These are phyloP conservation scores for Fusarium sp. DNA, from an alignment of 2,329 filamentous ascomycete species.

Conservation along the genomic window DNA sequence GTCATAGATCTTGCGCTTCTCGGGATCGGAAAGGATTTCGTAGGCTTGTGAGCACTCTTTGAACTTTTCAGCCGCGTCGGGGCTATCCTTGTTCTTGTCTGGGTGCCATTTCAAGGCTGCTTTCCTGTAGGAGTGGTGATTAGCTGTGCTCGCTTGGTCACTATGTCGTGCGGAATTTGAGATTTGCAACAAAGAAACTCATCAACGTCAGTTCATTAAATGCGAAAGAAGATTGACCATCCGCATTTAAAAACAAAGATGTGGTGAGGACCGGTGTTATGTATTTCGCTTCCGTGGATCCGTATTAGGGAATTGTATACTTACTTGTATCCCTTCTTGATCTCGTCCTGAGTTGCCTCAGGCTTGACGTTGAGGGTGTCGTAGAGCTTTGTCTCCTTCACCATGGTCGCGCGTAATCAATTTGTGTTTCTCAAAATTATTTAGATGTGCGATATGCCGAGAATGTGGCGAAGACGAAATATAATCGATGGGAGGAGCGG, in stretches of 20 bases:
- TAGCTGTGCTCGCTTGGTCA: conserved; percentile 47
- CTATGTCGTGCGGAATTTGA: conserved; percentile 1
- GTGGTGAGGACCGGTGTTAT: neutral
- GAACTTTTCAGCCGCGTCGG: conserved; percentile 90
- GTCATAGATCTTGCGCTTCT: conserved; percentile 96
- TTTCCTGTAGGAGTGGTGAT: conserved; percentile 70
- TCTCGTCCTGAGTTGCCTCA: conserved; percentile 88
- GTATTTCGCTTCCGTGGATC: neutral
- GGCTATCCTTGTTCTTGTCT: conserved; percentile 97
- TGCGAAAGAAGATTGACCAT: neutral
- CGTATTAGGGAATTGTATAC: conserved; percentile 46
- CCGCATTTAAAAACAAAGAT: neutral
- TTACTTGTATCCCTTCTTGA: conserved; percentile 95
- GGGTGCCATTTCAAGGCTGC: conserved; percentile 92
- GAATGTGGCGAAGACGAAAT: conserved; percentile 8
- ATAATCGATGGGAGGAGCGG: conserved; percentile 22
- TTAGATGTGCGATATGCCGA: conserved; percentile 18
- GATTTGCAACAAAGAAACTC: neutral
- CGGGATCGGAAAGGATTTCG: conserved; percentile 96
- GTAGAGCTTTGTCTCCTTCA: conserved; percentile 96
- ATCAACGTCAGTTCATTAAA: conserved; percentile 4
- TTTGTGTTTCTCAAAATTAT: conserved; percentile 13
- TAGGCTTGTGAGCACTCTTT: conserved; percentile 98
- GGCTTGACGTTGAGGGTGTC: conserved; percentile 85
- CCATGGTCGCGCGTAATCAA: conserved; percentile 71